Evolutionary conservation across 2,329 filamentous ascomycete genomes (phyloP).

Genomic region (Apiospora phragmitis): DNA sequence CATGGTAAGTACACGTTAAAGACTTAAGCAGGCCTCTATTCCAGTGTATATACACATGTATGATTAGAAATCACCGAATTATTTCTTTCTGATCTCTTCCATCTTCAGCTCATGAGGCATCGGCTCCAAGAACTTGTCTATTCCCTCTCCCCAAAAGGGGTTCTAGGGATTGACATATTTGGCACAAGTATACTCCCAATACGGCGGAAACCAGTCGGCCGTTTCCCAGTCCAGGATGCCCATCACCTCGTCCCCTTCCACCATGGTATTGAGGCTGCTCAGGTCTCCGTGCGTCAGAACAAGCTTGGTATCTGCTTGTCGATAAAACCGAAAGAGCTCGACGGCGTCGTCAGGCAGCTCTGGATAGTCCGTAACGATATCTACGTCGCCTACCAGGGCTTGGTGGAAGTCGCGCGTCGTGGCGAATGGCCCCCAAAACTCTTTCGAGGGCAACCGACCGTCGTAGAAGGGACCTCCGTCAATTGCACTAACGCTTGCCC

Average conservation of each 20-base stretch:
- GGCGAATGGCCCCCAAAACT: constrained; percentile 33
- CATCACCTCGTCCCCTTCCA: constrained; percentile 26
- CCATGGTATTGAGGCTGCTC: constrained; percentile 29
- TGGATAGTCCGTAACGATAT: constrained; percentile 20
- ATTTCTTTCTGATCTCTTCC: constrained; percentile 18
- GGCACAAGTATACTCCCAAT: constrained; percentile 24
- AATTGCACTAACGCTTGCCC: constrained; percentile 23
- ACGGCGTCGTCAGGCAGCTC: constrained; percentile 23
- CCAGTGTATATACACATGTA: no score
- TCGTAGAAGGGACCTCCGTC: constrained; percentile 19
- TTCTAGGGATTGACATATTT: constrained; percentile 19
- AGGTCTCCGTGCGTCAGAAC: constrained; percentile 29
- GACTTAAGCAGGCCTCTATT: no score
- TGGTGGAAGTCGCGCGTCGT: constrained; percentile 33
- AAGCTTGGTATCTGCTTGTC: constrained; percentile 9
- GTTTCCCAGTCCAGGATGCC: constrained; percentile 24
- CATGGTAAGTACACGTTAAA: no score
- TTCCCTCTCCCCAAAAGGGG: constrained; percentile 19
- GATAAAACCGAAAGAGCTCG: constrained; percentile 25
- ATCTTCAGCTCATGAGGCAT: constrained; percentile 20
- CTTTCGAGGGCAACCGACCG: constrained; percentile 18
- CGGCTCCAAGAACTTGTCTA: constrained; percentile 21
- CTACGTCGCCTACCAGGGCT: constrained; percentile 27
- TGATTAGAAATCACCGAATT: not conserved
- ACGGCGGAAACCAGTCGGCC: constrained; percentile 17